Conservation (phyloP, 2,329 filamentous ascomycete genomes). For the Ilyonectria destructans region DNA sequence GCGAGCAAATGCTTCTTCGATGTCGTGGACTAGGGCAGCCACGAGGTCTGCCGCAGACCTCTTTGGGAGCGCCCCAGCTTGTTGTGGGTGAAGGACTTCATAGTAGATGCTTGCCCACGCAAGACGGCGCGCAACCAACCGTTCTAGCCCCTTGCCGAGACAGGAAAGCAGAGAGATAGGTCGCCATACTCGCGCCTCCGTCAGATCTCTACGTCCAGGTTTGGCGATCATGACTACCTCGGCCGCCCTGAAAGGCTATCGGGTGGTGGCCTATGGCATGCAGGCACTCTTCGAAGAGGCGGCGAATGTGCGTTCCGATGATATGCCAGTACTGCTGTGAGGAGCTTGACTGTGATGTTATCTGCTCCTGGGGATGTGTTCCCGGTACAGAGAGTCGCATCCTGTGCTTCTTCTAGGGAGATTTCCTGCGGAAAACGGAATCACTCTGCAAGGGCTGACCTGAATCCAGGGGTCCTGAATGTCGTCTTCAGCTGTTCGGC, state of each 20-base stretch:
- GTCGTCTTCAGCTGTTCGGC: constrained; percentile 33
- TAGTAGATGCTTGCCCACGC: constrained; percentile 40
- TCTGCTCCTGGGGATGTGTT: constrained; percentile 43
- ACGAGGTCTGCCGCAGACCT: constrained; percentile 26
- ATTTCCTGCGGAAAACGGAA: constrained; percentile 31
- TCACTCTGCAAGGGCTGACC: constrained; percentile 14
- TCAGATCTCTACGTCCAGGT: constrained; percentile 40
- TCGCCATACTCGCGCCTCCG: constrained; percentile 35
- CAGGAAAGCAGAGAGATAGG: constrained; percentile 48
- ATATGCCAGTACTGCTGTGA: constrained; percentile 28
- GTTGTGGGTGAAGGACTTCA: constrained; percentile 38
- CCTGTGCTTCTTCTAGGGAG: constrained; percentile 34
- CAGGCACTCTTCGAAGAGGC: constrained; percentile 40
- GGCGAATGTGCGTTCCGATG: constrained; percentile 24
- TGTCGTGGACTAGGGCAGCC: constrained; percentile 38
- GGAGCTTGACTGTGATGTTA: constrained; percentile 40
- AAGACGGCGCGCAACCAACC: constrained; percentile 43
- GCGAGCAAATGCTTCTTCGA: constrained; percentile 36
- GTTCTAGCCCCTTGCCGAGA: constrained; percentile 49
- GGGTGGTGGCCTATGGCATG: constrained; percentile 40
- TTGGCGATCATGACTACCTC: constrained; percentile 48
- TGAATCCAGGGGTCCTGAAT: constrained; percentile 35
- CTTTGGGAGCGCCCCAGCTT: constrained; percentile 45
- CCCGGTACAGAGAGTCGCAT: constrained; percentile 35
- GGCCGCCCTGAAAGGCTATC: constrained; percentile 37